A percentile compares a stretch with the other conserved stretches of the same genome.
These are phyloP conservation scores for Arthrobotrys entomopaga DNA, from an alignment of 2,329 filamentous ascomycete species.

Conservation along the genomic window DNA sequence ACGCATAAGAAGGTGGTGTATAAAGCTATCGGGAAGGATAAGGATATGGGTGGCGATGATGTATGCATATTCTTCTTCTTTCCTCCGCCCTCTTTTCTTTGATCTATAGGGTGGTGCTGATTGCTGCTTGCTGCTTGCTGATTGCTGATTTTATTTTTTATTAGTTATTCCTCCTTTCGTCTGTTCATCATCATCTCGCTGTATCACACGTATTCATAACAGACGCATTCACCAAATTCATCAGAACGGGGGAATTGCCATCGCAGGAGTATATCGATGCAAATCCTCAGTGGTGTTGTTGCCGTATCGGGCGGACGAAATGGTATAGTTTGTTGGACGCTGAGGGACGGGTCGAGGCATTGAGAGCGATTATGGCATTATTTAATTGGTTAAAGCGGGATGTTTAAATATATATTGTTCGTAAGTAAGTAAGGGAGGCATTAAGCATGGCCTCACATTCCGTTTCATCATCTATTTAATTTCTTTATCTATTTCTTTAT, in stretches of 20 bases:
- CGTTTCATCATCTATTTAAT: too few species aligned
- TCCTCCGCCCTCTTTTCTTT: background rate
- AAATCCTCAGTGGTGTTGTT: slow-evolving; percentile 52
- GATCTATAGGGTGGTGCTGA: background rate
- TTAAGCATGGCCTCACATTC: too few species aligned
- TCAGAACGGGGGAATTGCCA: slow-evolving; percentile 57
- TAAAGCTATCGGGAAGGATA: slow-evolving; percentile 34
- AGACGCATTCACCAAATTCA: slow-evolving; percentile 57
- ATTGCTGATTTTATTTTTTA: background rate
- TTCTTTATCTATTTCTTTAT: too few species aligned
- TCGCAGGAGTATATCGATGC: slow-evolving; percentile 22
- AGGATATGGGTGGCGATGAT: slow-evolving; percentile 30
- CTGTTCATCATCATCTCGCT: slow-evolving; percentile 58
- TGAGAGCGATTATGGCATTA: slow-evolving; percentile 56
- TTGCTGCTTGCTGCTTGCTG: background rate
- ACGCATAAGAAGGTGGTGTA: slow-evolving; percentile 32
- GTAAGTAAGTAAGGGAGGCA: background rate
- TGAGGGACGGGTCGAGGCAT: slow-evolving; percentile 56
- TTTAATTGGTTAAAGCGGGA: slow-evolving; percentile 56
- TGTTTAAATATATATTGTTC: slow-evolving; percentile 30
- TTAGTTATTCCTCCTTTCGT: slow-evolving; percentile 58
- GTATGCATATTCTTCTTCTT: slow-evolving; percentile 17
- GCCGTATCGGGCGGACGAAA: slow-evolving; percentile 56
- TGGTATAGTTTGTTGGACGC: slow-evolving; percentile 57
- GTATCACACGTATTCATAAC: slow-evolving; percentile 57